Evolutionary conservation across 805 yeast species (phyloP).

Genomic region (Wickerhamomyces mucosus): DNA sequence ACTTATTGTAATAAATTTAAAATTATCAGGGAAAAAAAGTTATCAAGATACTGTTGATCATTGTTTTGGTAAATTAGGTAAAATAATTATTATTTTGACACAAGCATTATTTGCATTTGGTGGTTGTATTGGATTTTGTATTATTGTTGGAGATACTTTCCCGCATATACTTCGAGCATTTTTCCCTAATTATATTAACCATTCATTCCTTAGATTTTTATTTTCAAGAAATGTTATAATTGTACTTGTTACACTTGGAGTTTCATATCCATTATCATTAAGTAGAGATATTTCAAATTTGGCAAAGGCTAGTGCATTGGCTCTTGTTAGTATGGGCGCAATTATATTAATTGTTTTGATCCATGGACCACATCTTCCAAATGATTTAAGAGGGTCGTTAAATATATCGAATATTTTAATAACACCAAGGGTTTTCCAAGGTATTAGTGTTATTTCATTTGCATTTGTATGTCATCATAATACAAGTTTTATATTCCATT

Average conservation of each 20-base stretch:
- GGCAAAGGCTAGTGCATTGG: constrained; percentile 82
- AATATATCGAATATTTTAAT: constrained; percentile 38
- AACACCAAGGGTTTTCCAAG: constrained; percentile 68
- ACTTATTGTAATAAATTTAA: constrained; percentile 73
- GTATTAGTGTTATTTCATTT: constrained; percentile 88
- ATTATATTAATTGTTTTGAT: constrained; percentile 67
- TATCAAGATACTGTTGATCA: constrained; percentile 79
- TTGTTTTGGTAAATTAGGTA: constrained; percentile 72
- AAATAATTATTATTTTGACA: constrained; percentile 53
- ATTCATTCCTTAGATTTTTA: constrained; percentile 39
- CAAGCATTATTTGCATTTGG: constrained; percentile 91
- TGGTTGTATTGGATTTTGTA: constrained; percentile 88
- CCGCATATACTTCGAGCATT: constrained; percentile 78
- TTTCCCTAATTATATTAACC: constrained; percentile 32
- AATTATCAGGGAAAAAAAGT: constrained; percentile 62
- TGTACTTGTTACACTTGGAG: constrained; percentile 52
- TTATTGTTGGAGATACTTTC: constrained; percentile 89
- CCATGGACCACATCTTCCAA: constrained; percentile 57
- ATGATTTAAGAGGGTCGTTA: constrained; percentile 38
- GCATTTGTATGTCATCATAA: constrained; percentile 96
- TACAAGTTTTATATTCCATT: constrained; percentile 81
- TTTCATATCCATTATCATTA: constrained; percentile 78
- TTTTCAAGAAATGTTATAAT: constrained; percentile 67
- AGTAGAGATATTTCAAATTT: constrained; percentile 73
- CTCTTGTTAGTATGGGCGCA: constrained; percentile 72